These are phyloP conservation scores for Caulochytrium protostelioides DNA, from an alignment of 371 early-diverging fungal genomes.

Conservation along the genomic window DNA sequence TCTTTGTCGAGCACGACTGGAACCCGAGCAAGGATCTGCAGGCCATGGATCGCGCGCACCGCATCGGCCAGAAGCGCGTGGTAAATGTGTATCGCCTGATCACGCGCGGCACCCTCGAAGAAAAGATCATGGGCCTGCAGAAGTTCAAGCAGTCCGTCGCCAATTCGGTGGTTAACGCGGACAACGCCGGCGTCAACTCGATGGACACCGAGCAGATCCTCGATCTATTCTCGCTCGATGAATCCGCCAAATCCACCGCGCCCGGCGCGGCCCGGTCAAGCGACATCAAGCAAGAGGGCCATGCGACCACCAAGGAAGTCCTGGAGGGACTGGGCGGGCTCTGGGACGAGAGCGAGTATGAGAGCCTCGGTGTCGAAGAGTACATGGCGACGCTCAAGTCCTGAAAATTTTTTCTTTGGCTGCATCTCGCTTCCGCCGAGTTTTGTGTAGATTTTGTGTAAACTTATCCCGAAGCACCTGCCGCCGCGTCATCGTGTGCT, in stretches of 20 bases:
- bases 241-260: slow-evolving; percentile 3
- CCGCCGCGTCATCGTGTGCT: too few species aligned
- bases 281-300: slow-evolving; percentile 5
- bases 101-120: slow-evolving; percentile 74
- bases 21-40: slow-evolving; percentile 85
- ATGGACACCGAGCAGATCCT: slow-evolving; percentile 90
- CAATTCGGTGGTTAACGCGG: slow-evolving; percentile 90
- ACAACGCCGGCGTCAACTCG: slow-evolving; percentile 71
- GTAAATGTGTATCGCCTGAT: slow-evolving; percentile 90
- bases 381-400: too few species aligned
- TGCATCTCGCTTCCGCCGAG: too few species aligned
- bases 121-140: slow-evolving; percentile 93
- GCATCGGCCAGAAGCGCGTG: slow-evolving; percentile 91
- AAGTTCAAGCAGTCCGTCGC: slow-evolving; percentile 98
- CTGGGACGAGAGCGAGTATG: slow-evolving; percentile 89
- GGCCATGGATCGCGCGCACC: slow-evolving; percentile 96
- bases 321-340: slow-evolving; percentile 63
- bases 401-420: too few species aligned
- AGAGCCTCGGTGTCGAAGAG: slow-evolving; percentile 45
- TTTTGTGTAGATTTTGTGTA: too few species aligned
- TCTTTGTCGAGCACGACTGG: slow-evolving; percentile 99
- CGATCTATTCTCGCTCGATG: slow-evolving; percentile 59
- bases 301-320: slow-evolving; percentile 45
- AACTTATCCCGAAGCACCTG: too few species aligned
- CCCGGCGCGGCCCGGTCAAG: background rate